phyloP scores from a whole-genome alignment of 2,329 filamentous ascomycete genomes.

The Exutisphaerella laricina region DNA sequence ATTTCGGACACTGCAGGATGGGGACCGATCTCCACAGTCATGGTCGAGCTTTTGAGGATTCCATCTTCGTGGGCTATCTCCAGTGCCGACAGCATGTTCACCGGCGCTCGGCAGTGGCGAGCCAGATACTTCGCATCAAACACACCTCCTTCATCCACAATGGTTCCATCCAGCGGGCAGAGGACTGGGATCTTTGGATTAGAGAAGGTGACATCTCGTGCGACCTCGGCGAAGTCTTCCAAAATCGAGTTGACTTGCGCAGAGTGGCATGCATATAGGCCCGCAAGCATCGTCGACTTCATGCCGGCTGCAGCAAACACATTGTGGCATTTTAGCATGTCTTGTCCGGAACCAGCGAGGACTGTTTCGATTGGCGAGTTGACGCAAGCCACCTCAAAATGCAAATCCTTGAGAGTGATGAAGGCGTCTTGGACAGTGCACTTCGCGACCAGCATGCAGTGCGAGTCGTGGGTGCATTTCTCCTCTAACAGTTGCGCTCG shows the following conservation, averaged over 20 bases:
- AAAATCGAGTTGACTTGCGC: constrained; percentile 30
- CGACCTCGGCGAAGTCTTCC: constrained; percentile 16
- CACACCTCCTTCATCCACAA: constrained; percentile 18
- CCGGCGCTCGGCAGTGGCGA: constrained; percentile 35
- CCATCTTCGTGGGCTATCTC: constrained; percentile 15
- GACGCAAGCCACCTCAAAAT: constrained; percentile 21
- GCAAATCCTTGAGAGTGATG: no score
- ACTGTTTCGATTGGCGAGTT: constrained; percentile 23
- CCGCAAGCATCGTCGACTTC: constrained; percentile 23
- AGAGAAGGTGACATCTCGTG: constrained; percentile 17
- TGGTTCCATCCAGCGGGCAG: constrained; percentile 25
- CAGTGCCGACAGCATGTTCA: constrained; percentile 32
- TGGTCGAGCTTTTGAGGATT: constrained; percentile 35
- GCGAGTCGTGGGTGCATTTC: constrained; percentile 7
- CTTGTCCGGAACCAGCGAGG: constrained; percentile 19
- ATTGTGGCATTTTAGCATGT: constrained; percentile 17
- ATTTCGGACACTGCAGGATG: constrained; percentile 35
- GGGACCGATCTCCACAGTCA: constrained; percentile 45
- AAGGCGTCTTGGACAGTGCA: constrained; percentile 6
- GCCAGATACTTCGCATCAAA: constrained; percentile 23
- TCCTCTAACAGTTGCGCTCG: constrained; percentile 26
- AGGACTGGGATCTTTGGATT: constrained; percentile 30
- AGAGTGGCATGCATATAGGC: constrained; percentile 32
- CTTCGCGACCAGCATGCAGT: constrained; percentile 18
- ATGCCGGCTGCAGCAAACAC: constrained; percentile 2